Base-by-base conservation (phyloP, 2,329 filamentous ascomycete genomes). In the Fusarium papillatum region DNA sequence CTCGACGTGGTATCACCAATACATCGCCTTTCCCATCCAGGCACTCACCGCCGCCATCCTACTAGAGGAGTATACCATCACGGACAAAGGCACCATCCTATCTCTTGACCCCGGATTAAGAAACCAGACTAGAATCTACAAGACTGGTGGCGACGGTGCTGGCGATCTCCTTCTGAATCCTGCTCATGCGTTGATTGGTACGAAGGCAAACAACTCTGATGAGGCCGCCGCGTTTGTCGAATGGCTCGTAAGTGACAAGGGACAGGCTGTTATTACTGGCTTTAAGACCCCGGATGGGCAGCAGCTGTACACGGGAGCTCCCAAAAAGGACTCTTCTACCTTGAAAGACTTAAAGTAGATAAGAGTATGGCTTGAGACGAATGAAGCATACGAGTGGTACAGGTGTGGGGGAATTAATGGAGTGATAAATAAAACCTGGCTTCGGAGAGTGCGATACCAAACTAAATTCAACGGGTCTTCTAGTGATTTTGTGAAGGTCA, bases 1-100 rank as follows among this genome's bases (percentile, higher is more conserved):
- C 74, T 86, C 86, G 0, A 84, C 81, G 2, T 88, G 86, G 87
- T 88, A 88, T 63, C 86, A 88, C 71, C 82, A 86, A 61, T 87
- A 83, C 73, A 83, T 85, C 8, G 83, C 83, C 0, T 88, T 86
- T 69, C 87, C 87, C 0, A 83, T 87, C 26, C 84, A 87, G 70
- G 87, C 87, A 5, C 77, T 89, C 4, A 84, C 79, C 0, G 84
- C 84, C 1, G 86, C 86, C 0, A 84, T 84, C 41, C 68, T 80
- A 2, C 78, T 88, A 4, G 76, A 84, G 1, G 86, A 88, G 69
- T 88, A 88, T 72, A 88, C 86, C 0, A 79, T 88, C 61, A 88
- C 86, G 1, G 87, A 89, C 67, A 79, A 83, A 5, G 87, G 86
- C 1, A 88, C 87, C 0, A 86, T 83, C 36, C 77, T 87, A 4